Evolutionary conservation across 768 basidiomycete genomes (phyloP), one percentile per base, ranked within the genome.

Genomic region (Boletus rubescentipes): DNA sequence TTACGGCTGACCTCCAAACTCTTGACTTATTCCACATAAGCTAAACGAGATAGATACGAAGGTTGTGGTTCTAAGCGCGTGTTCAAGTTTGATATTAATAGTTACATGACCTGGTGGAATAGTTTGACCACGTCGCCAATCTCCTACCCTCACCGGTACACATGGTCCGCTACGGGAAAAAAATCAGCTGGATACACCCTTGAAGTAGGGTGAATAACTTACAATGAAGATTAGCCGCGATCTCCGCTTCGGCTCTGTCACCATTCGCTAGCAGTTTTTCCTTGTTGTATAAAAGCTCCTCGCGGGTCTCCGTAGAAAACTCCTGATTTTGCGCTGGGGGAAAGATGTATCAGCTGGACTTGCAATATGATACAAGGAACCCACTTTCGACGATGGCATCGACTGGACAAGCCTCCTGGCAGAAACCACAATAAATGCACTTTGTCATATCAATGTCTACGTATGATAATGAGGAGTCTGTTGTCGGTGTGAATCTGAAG

Each of bases 371-470:
- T 44, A 62, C 50, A 47, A 42, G 23, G 46, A 38, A 77, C 92
- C 60, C 68, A 96, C 95, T 96, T 78, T 98, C 97, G 50, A 99
- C 97, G 64, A 99, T 98, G 55, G 97, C 97, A 74, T 98, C 97
- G 53, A 98, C 97, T 2, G 97, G 97, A 71, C 97, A 99, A 30
- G 97, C 97, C 75, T 98, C 97, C 74, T 98, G 96, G 73, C 97
- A 98, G 80, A 98, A 98, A 49, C 97, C 97, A 73, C 97, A 99
- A 79, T 99, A 99, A 67, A 99, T 99, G 75, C 97, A 98, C 80
- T 95, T 98, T 55, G 97, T 99, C 97, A 99, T 99, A 72, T 99
- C 97, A 65, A 98, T 94, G 75, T 98, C 93, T 95, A 60, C 29
- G 48, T 47, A 43, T 39, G 6, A 30, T 26, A 10, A 37, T 50